phyloP scores from a whole-genome alignment of 2,329 filamentous ascomycete genomes.

The Acarospora socialis region DNA sequence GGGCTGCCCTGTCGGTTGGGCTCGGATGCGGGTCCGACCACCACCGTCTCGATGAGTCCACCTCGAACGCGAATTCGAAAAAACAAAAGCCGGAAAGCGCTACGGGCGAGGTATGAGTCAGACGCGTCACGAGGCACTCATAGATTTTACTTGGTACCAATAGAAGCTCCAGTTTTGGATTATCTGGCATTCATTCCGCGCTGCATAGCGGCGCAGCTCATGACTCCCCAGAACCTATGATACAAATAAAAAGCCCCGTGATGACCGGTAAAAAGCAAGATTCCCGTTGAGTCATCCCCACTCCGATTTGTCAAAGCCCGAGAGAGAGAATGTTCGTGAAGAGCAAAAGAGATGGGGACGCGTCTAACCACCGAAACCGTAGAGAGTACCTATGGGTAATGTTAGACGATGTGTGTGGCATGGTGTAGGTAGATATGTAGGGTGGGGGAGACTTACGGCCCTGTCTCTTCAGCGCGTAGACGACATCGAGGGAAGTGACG shows the following conservation, averaged over 20 bases:
- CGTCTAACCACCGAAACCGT: slow-evolving; percentile 76
- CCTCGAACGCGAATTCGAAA: too few species aligned
- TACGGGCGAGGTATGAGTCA: too few species aligned
- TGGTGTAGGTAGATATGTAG: not conserved
- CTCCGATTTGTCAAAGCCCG: not conserved
- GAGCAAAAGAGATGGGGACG: slow-evolving; percentile 1
- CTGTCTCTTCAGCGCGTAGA: slow-evolving; percentile 55
- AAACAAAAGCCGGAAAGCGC: too few species aligned
- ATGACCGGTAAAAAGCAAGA: slow-evolving; percentile 4
- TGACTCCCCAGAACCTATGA: slow-evolving; percentile 11
- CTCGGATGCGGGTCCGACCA: too few species aligned
- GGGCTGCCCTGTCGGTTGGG: too few species aligned
- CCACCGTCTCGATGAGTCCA: too few species aligned
- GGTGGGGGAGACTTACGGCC: slow-evolving; percentile 30
- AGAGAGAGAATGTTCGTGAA: slow-evolving; percentile 4
- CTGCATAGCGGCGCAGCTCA: slow-evolving; percentile 6
- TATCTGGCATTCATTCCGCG: slow-evolving; percentile 10
- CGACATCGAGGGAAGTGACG: slow-evolving; percentile 55
- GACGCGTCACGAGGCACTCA: not conserved
- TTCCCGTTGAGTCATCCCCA: slow-evolving; percentile 7
- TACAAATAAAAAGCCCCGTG: slow-evolving; percentile 10
- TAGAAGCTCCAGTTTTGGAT: slow-evolving; percentile 4
- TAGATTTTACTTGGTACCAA: not conserved
- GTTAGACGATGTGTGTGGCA: not conserved
- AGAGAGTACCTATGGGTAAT: slow-evolving; percentile 42